phyloP scores from a whole-genome alignment of 2,329 filamentous ascomycete genomes.

The Fusarium equiseti region DNA sequence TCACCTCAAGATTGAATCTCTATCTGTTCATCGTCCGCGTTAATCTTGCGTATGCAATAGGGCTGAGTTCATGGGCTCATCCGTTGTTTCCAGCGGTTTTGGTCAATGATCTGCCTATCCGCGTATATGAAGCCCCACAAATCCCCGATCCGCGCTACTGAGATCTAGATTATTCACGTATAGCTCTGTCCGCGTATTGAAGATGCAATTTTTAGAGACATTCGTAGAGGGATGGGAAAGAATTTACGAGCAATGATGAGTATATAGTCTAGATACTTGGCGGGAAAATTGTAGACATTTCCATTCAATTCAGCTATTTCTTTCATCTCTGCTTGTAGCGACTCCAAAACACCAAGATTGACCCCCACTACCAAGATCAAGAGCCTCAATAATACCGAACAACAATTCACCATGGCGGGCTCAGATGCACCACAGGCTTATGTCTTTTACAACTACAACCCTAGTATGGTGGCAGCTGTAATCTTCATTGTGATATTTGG shows the following conservation, averaged over 20 bases:
- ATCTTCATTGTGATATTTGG: constrained; percentile 58
- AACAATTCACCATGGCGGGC: constrained; percentile 29
- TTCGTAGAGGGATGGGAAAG: not conserved
- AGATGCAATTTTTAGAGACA: not conserved
- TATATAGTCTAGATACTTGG: constrained; percentile 30
- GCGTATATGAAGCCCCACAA: constrained; percentile 29
- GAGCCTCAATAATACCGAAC: not conserved
- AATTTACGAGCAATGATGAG: constrained; percentile 13
- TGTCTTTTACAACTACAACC: constrained; percentile 61
- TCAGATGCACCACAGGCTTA: constrained; percentile 22
- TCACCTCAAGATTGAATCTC: not conserved
- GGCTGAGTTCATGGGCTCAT: constrained; percentile 7
- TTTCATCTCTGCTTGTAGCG: not conserved
- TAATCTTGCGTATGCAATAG: constrained; percentile 8
- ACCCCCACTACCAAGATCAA: not conserved
- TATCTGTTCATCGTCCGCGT: not conserved
- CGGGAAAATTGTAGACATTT: not conserved
- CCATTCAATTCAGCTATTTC: not conserved
- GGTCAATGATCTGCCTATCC: constrained; percentile 15
- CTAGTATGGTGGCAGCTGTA: constrained; percentile 58
- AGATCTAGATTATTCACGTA: constrained; percentile 12
- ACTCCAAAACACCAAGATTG: not conserved
- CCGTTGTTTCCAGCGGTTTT: not conserved
- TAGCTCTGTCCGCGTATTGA: constrained; percentile 35
- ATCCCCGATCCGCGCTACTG: not conserved